Percentiles rank a stretch among this genome's conserved stretches.
These are phyloP conservation scores for Phytophthora pini DNA, from an alignment of 352 stramenopile genomes.

Conservation along the genomic window DNA sequence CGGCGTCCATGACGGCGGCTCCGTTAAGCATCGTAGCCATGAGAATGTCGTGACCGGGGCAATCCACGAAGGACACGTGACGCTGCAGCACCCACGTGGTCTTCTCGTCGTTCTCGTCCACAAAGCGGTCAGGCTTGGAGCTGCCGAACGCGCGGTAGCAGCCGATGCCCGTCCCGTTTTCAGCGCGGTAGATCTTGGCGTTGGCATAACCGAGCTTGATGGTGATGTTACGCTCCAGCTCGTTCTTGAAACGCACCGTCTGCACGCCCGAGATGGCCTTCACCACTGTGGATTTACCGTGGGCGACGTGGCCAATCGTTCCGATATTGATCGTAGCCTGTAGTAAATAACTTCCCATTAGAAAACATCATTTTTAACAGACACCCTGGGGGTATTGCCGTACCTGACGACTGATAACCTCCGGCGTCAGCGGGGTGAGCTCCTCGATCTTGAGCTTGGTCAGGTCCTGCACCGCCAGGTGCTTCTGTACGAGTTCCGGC, in stretches of 20 bases:
- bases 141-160: constrained; percentile 91
- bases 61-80: constrained; percentile 99
- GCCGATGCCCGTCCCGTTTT: constrained; percentile 82
- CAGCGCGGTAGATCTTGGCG: constrained; percentile 98
- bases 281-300: constrained; percentile 99
- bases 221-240: constrained; percentile 99
- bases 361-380: neutral
- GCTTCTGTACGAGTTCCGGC: constrained; percentile 75
- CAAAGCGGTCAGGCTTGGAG: constrained; percentile 89
- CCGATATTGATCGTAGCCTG: constrained; percentile 99
- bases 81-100: constrained; percentile 93
- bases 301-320: constrained; percentile 99
- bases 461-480: constrained; percentile 94
- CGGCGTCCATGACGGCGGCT: constrained; percentile 99
- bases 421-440: constrained; percentile 97
- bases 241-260: constrained; percentile 98
- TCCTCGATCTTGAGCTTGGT: constrained; percentile 95
- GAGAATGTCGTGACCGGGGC: constrained; percentile 99
- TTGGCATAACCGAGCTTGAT: constrained; percentile 99
- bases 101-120: constrained; percentile 88
- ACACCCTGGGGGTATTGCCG: neutral
- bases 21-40: constrained; percentile 99
- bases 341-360: neutral
- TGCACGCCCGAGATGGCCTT: constrained; percentile 99
- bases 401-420: constrained; percentile 95